Conservation (phyloP, 1,139 yeast genomes). For the Debaryomycetaceae sp. region DNA sequence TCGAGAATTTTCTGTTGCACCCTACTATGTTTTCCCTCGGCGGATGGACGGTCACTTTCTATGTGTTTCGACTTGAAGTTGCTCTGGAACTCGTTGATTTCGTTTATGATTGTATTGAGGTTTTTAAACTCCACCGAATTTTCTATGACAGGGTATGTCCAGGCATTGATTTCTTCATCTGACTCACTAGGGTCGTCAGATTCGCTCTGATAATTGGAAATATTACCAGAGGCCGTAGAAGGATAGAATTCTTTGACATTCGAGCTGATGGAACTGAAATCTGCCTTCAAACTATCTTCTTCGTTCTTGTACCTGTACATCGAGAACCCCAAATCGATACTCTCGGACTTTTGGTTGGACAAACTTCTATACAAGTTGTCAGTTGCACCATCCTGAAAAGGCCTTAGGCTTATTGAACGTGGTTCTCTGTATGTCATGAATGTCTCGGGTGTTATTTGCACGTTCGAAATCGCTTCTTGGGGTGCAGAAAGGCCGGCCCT, state of each 20-base stretch:
- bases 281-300: neutral
- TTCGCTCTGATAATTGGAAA: slow-evolving; percentile 21
- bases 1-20: slow-evolving; percentile 38
- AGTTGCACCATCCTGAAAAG: slow-evolving; percentile 5
- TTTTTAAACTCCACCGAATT: neutral
- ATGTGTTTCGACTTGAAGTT: slow-evolving; percentile 22
- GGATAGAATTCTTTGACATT: slow-evolving; percentile 8
- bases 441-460: neutral
- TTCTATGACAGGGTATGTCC: neutral
- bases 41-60: slow-evolving; percentile 6
- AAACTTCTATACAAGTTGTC: slow-evolving; percentile 19
- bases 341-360: slow-evolving; percentile 1
- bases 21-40: slow-evolving; percentile 17
- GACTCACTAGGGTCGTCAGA: slow-evolving; percentile 18
- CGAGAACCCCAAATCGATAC: neutral
- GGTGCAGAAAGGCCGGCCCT: neutral
- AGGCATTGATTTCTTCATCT: slow-evolving; percentile 1
- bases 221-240: neutral
- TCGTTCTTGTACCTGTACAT: neutral
- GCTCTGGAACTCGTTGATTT: slow-evolving; percentile 31
- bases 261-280: slow-evolving; percentile 7
- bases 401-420: slow-evolving; percentile 7
- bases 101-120: slow-evolving; percentile 10
- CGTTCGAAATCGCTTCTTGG: neutral
- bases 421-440: neutral